Percentiles rank a stretch among this genome's conserved stretches.
Conservation (phyloP, 345 rosid genomes). For the Litchi chinensis region DNA sequence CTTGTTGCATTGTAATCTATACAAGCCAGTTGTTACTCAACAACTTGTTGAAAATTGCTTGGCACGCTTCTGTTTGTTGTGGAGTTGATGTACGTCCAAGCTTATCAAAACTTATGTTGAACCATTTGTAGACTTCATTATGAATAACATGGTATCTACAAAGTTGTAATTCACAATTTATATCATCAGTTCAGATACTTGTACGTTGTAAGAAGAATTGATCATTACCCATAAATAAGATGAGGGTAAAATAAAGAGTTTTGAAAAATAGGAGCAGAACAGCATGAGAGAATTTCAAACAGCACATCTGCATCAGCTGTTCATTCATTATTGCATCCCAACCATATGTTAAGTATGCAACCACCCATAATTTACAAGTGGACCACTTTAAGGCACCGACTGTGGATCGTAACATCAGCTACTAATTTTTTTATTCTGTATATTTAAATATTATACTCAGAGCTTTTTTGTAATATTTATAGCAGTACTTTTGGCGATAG, state of each 20-base stretch:
- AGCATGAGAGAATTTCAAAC: not conserved
- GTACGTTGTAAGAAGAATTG: not conserved
- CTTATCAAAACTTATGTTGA: slow-evolving; percentile 85
- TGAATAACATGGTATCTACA: slow-evolving; percentile 83
- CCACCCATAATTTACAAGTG: not conserved
- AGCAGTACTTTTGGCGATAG: not conserved
- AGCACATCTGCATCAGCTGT: not conserved
- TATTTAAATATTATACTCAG: not conserved
- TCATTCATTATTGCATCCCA: not conserved
- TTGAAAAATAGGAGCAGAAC: not conserved
- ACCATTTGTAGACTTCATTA: slow-evolving; percentile 88
- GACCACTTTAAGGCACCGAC: not conserved
- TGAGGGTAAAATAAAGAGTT: not conserved
- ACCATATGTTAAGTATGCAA: not conserved
- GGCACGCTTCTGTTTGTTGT: too few species aligned
- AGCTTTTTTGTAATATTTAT: not conserved
- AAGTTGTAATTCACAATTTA: too few species aligned
- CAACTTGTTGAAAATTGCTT: too few species aligned
- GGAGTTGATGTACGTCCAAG: slow-evolving; percentile 99
- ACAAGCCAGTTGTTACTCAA: too few species aligned
- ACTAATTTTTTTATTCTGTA: not conserved
- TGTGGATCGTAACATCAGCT: not conserved
- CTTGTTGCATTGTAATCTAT: too few species aligned
- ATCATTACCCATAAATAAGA: not conserved
- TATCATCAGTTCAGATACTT: too few species aligned